Conservation (phyloP, 2,329 filamentous ascomycete genomes). For the Apiospora sp. region DNA sequence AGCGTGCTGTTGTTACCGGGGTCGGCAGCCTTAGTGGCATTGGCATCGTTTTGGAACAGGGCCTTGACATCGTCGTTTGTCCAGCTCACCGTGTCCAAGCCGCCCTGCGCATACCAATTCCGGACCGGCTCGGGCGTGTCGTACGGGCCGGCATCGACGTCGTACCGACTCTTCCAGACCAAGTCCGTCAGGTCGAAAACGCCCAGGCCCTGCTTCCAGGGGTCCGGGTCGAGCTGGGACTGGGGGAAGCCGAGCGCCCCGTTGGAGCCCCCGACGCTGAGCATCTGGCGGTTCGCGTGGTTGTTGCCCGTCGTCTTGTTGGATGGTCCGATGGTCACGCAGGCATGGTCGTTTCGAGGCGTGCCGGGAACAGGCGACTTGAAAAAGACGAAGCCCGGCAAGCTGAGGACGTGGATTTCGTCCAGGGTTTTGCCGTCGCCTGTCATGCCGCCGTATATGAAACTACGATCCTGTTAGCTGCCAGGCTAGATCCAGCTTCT, state of each 20-base stretch:
- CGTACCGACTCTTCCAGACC: constrained; percentile 23
- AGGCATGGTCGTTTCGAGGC: constrained; percentile 19
- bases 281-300: constrained; percentile 22
- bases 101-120: constrained; percentile 21
- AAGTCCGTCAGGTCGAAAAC: constrained; percentile 25
- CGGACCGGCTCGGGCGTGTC: constrained; percentile 19
- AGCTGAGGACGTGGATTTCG: constrained; percentile 25
- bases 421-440: background rate
- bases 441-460: constrained; percentile 23
- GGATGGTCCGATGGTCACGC: background rate
- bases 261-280: constrained; percentile 24
- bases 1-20: background rate
- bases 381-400: constrained; percentile 27
- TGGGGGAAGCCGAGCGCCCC: background rate
- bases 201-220: constrained; percentile 24
- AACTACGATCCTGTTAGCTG: background rate
- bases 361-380: background rate
- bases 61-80: background rate
- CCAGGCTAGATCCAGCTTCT: too few relatives aligned
- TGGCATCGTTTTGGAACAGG: background rate
- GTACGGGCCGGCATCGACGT: constrained; percentile 22
- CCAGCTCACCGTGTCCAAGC: background rate
- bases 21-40: background rate
- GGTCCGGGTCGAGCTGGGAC: constrained; percentile 11
- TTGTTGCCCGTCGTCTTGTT: background rate